Base-by-base conservation (phyloP, 1,284 basidiomycete species). In the Apiotrichum gamsii region DNA sequence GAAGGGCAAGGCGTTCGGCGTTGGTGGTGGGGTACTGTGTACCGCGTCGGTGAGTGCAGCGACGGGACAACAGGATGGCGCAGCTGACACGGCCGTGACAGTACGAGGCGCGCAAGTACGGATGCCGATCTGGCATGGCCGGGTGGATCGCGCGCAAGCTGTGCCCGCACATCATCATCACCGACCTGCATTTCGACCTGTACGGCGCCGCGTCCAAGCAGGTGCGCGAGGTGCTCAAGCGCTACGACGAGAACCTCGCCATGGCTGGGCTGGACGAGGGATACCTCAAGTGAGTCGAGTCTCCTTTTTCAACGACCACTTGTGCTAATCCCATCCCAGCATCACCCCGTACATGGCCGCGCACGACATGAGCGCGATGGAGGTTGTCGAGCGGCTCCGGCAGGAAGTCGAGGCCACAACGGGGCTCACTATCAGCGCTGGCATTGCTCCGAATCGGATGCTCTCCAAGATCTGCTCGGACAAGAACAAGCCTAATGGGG, bases 401-500 rank as follows among this genome's bases (percentile, higher is more conserved):
- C 76, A 76, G 13, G 75, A 76, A 35, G 85, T 94, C 2, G 77
- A 82, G 51, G 75, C 76, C 18, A 83, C 85, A 69, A 94, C 90
- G 0, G 79, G 81, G 38, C 72, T 98, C 43, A 97, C 94, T 4
- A 90, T 90, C 44, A 93, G 89, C 57, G 91, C 91, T 23, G 95
- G 89, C 18, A 90, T 93, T 48, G 90, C 90, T 0, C 85, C 90
- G 0, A 94, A 65, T 59, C 49, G 72, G 54, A 75, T 78, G 82
- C 76, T 91, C 8, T 87, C 88, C 36, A 91, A 91, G 85, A 94
- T 95, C 45, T 91, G 87, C 65, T 94, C 90, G 33, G 91, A 96
- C 68, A 87, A 85, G 82, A 95, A 95, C 71, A 96, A 96, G 72
- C 91, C 91, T 0, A 88, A 95, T 63, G 91, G 90, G 2, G 88